Base-by-base conservation (phyloP, 75 land plant genomes). In the Selaginella tamariscina region DNA sequence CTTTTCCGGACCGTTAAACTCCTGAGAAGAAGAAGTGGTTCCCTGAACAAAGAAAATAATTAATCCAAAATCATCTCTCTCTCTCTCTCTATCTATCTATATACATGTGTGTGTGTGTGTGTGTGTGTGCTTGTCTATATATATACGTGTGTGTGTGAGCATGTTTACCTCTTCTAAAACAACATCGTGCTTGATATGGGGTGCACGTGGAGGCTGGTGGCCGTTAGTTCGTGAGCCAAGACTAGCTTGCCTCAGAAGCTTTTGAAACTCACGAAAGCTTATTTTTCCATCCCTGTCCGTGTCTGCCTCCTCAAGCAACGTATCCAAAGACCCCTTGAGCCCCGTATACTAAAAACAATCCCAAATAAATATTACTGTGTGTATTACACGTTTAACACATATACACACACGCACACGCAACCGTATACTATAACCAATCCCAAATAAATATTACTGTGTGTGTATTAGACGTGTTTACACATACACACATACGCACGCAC, bases 271-370 rank as follows among this genome's bases (percentile, higher is more conserved):
- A 2, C 1, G 59, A 21, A 74, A 49, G 54, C 75, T 74, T 57
- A 74, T 74, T n/a, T 30, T 71, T 27, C 76, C 76, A 64, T 74
- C 76, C 31, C 32, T 63, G 31, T 74, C 76, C 60, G 66, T 63
- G 63, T 74, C 76, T 62, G 67, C 76, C 27, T 74, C 76, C 0
- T 74, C 75, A 49, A 71, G 29, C 29, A 74, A 30, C 23, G 77
- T 26, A 29, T 72, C 75, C 54, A 74, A 54, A 2, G 75, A 74
- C 63, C 76, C 76, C 31, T 74, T 74, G 15, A 74, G 24, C 56
- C 76, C 76, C n/a, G 76, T 74, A 56, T 74, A 65, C 76, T 73
- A 73, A 32, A 15, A 2, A 69, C 24, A n/a, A 67, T 8, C 2
- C 8, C n/a, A 65, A 29, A n/a, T 5, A 5, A 8, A 29, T 29